Evolutionary conservation across 176 grass and related monocot species (phyloP).

Genomic region (Oryza australiensis): DNA sequence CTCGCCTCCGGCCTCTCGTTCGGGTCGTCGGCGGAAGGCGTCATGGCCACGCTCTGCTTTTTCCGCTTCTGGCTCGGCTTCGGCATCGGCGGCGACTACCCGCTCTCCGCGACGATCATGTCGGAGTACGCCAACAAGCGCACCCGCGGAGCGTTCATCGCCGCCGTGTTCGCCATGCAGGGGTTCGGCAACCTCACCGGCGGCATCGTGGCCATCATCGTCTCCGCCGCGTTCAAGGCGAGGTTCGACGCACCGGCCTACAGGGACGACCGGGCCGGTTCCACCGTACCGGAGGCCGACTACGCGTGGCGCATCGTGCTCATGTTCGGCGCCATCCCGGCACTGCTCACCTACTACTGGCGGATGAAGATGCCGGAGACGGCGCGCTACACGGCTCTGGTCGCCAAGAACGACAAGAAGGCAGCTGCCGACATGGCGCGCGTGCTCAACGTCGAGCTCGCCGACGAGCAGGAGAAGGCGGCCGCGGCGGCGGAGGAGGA

Average conservation of each 20-base stretch:
- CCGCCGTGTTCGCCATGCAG: constrained; percentile 86
- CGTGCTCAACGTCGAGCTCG: constrained; percentile 6
- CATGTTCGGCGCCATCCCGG: constrained; percentile 57
- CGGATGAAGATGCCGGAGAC: constrained; percentile 75
- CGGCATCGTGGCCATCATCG: constrained; percentile 53
- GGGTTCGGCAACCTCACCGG: constrained; percentile 77
- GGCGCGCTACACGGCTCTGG: constrained; percentile 60
- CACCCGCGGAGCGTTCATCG: constrained; percentile 73
- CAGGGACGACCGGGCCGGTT: constrained; percentile 23
- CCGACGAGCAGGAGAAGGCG: neutral
- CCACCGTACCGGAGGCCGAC: constrained; percentile 42
- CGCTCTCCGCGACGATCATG: constrained; percentile 89
- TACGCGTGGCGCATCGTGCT: constrained; percentile 58
- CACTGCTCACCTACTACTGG: constrained; percentile 71
- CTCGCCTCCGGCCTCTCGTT: neutral
- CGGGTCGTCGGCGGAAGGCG: neutral
- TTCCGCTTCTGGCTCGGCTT: constrained; percentile 95
- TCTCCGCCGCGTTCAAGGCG: constrained; percentile 50
- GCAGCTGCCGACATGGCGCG: constrained; percentile 60
- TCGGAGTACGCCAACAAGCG: constrained; percentile 90
- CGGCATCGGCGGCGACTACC: constrained; percentile 95
- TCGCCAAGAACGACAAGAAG: constrained; percentile 66
- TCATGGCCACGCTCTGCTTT: constrained; percentile 77
- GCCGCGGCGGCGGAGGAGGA: neutral
- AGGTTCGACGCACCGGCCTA: constrained; percentile 45